Base-by-base conservation (phyloP, 1,284 basidiomycete species). In the Heterobasidion occidentale region DNA sequence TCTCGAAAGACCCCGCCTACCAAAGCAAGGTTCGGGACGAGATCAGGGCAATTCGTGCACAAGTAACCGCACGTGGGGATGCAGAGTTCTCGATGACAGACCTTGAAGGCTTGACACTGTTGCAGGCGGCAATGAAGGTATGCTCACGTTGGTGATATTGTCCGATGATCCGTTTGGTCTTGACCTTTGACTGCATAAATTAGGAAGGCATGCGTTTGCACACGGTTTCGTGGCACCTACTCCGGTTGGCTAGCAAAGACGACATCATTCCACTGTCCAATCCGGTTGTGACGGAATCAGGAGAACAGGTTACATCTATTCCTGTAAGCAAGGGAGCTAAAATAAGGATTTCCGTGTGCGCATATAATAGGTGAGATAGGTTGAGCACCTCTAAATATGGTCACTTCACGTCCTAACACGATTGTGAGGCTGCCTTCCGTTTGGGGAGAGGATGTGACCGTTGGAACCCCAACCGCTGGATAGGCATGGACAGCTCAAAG, bases 391-490 rank as follows among this genome's bases (percentile, higher is more conserved):
- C 38, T 42, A 42, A 42, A 5, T 42, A 42, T n/a, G 11, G 38
- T n/a, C 38, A n/a, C 38, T 42, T 3, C 4, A 12, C 38, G 11
- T 11, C 11, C 33, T 45, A n/a, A 8, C 19, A 14, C 51, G 11
- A n/a, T 6, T n/a, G 38, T 11, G n/a, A 72, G 70, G 44, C 58
- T 68, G 9, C 61, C 63, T 9, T 62, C 67, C 1, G 62, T 82
- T 1, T 83, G 77, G 69, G 80, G 80, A 0, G 65, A 71, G 11
- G 77, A 83, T 59, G 74, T 2, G 66, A 80, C 53, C 60, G 63
- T n/a, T 84, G 74, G 65, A 75, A 80, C 55, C 80, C 80, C 7
- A 70, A 77, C 17, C 76, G 80, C 15, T 82, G 81, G 74, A 63
- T 79, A 51, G 59, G 69, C 6, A 65, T 59, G 9, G 51, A 67